Conservation (phyloP, 2,329 filamentous ascomycete genomes). For the Apiospora sp. region DNA sequence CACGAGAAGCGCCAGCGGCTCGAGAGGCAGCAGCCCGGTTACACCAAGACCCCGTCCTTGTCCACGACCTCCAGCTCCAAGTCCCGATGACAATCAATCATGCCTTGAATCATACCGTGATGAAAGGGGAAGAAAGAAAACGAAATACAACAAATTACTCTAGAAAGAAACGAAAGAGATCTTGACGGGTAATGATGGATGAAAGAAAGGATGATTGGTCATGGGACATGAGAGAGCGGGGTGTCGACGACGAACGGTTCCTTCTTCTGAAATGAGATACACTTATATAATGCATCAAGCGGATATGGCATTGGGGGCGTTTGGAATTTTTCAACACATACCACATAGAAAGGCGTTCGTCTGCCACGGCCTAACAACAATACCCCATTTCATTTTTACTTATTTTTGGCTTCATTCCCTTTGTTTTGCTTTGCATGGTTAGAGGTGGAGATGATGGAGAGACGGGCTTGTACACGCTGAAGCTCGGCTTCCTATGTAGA, state of each 20-base stretch:
- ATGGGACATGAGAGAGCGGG: neutral
- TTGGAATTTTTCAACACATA: constrained; percentile 16
- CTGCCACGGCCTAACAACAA: constrained; percentile 1
- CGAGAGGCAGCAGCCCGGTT: constrained; percentile 25
- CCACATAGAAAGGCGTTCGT: constrained; percentile 5
- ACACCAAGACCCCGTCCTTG: neutral
- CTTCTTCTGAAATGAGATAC: neutral
- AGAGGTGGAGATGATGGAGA: neutral
- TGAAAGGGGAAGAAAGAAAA: neutral
- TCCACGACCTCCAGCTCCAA: constrained; percentile 9
- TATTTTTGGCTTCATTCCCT: neutral
- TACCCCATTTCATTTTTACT: constrained; percentile 4
- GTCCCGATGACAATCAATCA: neutral
- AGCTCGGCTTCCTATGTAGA: neutral
- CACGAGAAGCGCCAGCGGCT: constrained; percentile 27
- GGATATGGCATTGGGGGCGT: constrained; percentile 3
- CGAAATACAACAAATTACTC: neutral
- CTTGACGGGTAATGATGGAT: neutral
- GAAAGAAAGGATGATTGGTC: neutral
- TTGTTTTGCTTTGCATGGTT: neutral
- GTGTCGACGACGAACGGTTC: neutral
- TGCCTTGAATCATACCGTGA: neutral
- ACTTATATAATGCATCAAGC: constrained; percentile 5
- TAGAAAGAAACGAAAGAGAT: neutral
- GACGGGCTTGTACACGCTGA: neutral